Conservation (phyloP, 768 basidiomycete species). For the Phanerochaete carnosa region DNA sequence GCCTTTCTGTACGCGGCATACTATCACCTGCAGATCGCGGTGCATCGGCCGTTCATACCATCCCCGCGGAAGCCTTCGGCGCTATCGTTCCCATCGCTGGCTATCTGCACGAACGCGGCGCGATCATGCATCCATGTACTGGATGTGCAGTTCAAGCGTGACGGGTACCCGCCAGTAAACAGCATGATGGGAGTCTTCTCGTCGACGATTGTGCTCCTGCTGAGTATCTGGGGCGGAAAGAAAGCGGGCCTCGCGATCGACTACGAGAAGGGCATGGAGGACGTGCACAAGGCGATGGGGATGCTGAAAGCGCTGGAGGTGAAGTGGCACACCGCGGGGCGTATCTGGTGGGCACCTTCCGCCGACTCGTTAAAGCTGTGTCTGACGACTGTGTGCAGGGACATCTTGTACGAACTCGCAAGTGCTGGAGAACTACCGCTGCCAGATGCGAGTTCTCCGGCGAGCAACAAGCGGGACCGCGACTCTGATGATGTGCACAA, state of each 20-base stretch:
- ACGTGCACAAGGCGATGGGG: constrained; percentile 45
- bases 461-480: constrained; percentile 60
- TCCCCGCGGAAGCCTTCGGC: constrained; percentile 36
- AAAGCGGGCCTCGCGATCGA: constrained; percentile 33
- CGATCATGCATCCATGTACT: constrained; percentile 47
- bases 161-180: constrained; percentile 21
- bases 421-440: constrained; percentile 69
- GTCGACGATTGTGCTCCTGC: constrained; percentile 42
- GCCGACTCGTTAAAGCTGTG: not conserved
- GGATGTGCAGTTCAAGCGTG: constrained; percentile 33
- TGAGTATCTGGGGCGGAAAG: constrained; percentile 48
- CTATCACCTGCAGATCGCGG: constrained; percentile 54
- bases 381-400: constrained; percentile 39
- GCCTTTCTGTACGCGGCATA: constrained; percentile 53
- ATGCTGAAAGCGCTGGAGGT: constrained; percentile 34
- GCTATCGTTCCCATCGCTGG: constrained; percentile 46
- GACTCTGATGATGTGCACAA: constrained; percentile 47
- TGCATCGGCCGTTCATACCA: constrained; percentile 54
- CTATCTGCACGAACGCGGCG: constrained; percentile 54
- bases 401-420: constrained; percentile 69
- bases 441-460: constrained; percentile 49
- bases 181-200: constrained; percentile 38
- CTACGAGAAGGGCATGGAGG: constrained; percentile 37
- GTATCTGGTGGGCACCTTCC: constrained; percentile 39
- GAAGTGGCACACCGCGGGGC: constrained; percentile 45